Evolutionary conservation across 306 rosid species (phyloP).

Genomic region (Rubus parviflorus): DNA sequence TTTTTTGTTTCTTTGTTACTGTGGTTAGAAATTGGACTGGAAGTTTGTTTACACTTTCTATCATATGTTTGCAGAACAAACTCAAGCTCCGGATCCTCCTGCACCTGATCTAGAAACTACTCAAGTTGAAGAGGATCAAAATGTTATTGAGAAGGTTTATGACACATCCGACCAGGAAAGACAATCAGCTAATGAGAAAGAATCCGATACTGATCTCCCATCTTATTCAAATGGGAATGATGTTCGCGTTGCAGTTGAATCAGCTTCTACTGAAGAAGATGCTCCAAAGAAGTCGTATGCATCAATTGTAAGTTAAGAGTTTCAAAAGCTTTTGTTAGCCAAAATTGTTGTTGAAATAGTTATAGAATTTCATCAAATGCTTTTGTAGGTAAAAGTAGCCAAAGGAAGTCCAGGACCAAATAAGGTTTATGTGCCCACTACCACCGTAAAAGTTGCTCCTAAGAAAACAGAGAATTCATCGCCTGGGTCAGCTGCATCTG

Average conservation of each 20-base stretch:
- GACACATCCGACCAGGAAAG: constrained; percentile 44
- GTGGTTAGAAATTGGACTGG: constrained; percentile 11
- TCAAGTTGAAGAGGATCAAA: constrained; percentile 29
- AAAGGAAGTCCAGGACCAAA: constrained; percentile 45
- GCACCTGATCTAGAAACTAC: constrained; percentile 44
- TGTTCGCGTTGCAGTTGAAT: constrained; percentile 39
- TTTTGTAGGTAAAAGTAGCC: constrained; percentile 64
- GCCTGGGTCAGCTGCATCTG: constrained; percentile 34
- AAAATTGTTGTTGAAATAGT: constrained; percentile 19
- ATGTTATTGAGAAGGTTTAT: constrained; percentile 38
- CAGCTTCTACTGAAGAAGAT: constrained; percentile 45
- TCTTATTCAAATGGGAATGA: constrained; percentile 53
- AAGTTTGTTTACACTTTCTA: constrained; percentile 15
- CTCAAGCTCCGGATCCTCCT: constrained; percentile 48
- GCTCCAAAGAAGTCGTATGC: constrained; percentile 75
- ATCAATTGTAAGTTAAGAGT: constrained; percentile 56
- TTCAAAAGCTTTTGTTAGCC: constrained; percentile 20
- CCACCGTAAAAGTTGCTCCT: constrained; percentile 36
- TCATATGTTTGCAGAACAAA: constrained; percentile 39
- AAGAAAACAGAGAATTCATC: constrained; percentile 39
- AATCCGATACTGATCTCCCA: constrained; percentile 35
- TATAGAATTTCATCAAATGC: constrained; percentile 28
- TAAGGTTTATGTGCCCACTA: constrained; percentile 62
- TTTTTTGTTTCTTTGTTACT: not conserved
- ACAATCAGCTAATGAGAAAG: constrained; percentile 38